Percentiles rank a stretch among this genome's conserved stretches.
Conservation (phyloP, 345 rosid genomes). For the Eucalyptus urophylla region DNA sequence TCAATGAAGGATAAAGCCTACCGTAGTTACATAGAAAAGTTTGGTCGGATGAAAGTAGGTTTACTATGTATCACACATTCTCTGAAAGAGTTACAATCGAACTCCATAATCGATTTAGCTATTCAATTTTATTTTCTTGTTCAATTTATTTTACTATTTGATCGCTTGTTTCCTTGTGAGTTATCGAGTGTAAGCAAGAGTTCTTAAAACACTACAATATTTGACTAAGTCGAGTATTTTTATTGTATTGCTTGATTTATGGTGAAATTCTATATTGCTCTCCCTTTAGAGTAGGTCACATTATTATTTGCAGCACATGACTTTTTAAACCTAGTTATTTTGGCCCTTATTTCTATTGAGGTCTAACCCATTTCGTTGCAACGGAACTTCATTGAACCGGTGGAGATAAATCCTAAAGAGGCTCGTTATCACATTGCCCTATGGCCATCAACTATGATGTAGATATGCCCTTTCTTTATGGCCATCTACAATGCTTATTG, state of each 20-base stretch:
- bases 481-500: not conserved
- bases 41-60: not conserved
- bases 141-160: no score
- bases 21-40: not conserved
- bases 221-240: no score
- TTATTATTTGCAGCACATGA: no score
- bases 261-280: no score
- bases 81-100: not conserved
- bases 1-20: not conserved
- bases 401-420: not conserved
- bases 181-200: no score
- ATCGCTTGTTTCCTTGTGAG: not conserved
- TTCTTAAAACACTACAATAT: not conserved
- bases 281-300: not conserved
- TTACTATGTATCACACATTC: not conserved
- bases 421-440: not conserved
- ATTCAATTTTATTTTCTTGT: not conserved
- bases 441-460: not conserved
- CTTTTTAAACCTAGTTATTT: not conserved
- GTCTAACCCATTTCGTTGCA: not conserved
- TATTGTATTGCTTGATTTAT: no score
- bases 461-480: not conserved
- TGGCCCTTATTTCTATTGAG: not conserved
- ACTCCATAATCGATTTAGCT: not conserved
- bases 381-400: not conserved